These are phyloP conservation scores for Rhodotorula taiwanensis DNA, from an alignment of 768 basidiomycete species.

Conservation along the genomic window DNA sequence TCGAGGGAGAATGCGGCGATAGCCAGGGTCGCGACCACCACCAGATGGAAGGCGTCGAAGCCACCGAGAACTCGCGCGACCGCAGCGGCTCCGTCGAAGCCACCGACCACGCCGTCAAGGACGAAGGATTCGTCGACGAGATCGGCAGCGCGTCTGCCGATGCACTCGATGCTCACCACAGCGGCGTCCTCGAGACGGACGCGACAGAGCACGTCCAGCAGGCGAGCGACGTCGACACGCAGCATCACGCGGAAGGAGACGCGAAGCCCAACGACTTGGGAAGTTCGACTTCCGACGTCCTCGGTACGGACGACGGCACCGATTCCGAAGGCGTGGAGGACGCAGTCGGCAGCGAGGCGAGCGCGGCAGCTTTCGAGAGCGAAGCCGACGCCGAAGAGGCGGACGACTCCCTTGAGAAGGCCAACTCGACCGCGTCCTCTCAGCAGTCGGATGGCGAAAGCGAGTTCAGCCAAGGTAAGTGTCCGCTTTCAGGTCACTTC, in stretches of 20 bases:
- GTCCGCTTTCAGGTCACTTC: too few relatives aligned
- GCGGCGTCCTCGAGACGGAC: slow-evolving; percentile 1
- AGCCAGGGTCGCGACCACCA: too few relatives aligned
- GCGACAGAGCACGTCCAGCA: background rate
- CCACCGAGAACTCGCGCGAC: too few relatives aligned
- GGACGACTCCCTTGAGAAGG: background rate
- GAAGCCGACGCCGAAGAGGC: fast-evolving
- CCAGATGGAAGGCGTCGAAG: too few relatives aligned
- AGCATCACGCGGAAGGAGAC: background rate
- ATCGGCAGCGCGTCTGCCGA: background rate
- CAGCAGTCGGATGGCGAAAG: too few relatives aligned
- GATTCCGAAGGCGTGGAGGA: background rate
- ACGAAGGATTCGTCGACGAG: background rate
- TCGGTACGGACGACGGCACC: background rate
- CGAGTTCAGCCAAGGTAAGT: too few relatives aligned
- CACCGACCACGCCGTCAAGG: background rate
- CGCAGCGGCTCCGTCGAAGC: too few relatives aligned
- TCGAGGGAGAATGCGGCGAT: too few relatives aligned
- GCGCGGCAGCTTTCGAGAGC: background rate
- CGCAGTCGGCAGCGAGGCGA: too few relatives aligned
- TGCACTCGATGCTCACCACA: background rate
- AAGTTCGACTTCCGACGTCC: too few relatives aligned
- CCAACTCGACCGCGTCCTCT: too few relatives aligned
- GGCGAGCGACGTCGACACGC: background rate
- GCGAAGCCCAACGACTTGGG: too few relatives aligned